Evolutionary conservation across 495 filamentous ascomycete species (phyloP).

Genomic region (Aspergillus panamensis): DNA sequence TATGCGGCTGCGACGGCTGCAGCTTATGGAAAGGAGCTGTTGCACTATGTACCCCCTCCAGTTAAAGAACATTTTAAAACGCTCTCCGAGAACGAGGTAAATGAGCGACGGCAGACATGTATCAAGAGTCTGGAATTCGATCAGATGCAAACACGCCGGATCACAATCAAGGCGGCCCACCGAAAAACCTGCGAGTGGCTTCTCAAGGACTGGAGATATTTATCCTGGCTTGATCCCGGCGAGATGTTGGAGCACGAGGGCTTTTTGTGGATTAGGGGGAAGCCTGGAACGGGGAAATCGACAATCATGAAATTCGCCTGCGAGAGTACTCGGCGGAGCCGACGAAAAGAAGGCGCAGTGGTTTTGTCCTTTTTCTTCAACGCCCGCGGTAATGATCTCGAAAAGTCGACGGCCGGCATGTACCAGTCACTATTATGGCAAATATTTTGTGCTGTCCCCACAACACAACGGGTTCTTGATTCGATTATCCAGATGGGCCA

Average conservation of each 20-base stretch:
- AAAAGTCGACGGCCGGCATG: conserved; percentile 52
- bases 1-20: conserved; percentile 24
- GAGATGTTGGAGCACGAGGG: conserved; percentile 40
- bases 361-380: conserved; percentile 52
- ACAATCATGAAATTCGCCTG: conserved; percentile 49
- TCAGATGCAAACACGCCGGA: conserved; percentile 27
- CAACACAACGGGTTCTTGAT: conserved; percentile 26
- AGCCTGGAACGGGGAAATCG: conserved; percentile 55
- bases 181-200: conserved; percentile 50
- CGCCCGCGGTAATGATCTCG: conserved; percentile 44
- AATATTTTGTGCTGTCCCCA: conserved; percentile 28
- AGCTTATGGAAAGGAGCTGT: conserved; percentile 15
- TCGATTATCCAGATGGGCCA: neutral
- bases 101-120: conserved; percentile 16
- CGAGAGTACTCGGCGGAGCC: conserved; percentile 17
- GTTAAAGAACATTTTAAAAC: too few relatives aligned
- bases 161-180: conserved; percentile 27
- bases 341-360: conserved; percentile 9
- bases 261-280: conserved; percentile 57
- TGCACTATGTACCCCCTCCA: too few relatives aligned
- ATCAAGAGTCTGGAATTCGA: conserved; percentile 31
- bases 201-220: conserved; percentile 36
- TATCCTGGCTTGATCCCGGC: conserved; percentile 43
- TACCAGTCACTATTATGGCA: conserved; percentile 50
- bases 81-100: too few relatives aligned